These are phyloP conservation scores for Thelonectria discophora DNA, from an alignment of 2,329 filamentous ascomycete species.

Conservation along the genomic window DNA sequence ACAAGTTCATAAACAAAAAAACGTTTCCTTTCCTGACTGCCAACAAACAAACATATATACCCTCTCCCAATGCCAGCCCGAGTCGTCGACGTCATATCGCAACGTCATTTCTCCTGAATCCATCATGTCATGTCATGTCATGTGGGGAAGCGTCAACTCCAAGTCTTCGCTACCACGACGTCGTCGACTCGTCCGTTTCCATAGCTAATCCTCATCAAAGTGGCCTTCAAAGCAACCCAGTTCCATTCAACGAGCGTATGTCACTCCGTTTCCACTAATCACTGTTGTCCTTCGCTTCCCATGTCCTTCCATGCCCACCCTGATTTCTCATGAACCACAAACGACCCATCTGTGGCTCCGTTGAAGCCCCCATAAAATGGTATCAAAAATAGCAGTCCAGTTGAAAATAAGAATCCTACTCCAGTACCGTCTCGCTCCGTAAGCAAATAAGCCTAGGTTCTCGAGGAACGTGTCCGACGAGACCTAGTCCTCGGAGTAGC, in stretches of 20 bases:
- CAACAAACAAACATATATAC: neutral
- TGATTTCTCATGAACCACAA: conserved; percentile 6
- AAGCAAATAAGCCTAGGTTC: conserved; percentile 1
- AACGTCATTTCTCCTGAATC: conserved; percentile 16
- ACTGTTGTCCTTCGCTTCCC: neutral
- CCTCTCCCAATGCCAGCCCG: neutral
- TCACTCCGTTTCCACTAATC: neutral
- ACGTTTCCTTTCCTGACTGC: too few species aligned
- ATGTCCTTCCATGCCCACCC: neutral
- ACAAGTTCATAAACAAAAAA: too few species aligned
- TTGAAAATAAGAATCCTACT: neutral
- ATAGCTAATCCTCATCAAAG: neutral
- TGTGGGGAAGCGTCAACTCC: conserved; percentile 9
- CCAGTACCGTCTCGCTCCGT: too few species aligned
- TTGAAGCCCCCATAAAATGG: neutral
- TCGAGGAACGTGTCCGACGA: conserved; percentile 17
- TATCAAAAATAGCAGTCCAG: neutral
- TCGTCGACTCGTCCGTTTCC: too few species aligned
- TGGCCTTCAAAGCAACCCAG: neutral
- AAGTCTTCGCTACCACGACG: too few species aligned
- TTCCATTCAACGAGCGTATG: neutral
- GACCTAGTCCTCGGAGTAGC: conserved; percentile 40
- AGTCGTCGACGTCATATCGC: conserved; percentile 26
- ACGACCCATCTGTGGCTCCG: neutral
- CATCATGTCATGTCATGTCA: conserved; percentile 11